Conservation (phyloP, 805 yeast genomes). For the Starmerella etchellsii region DNA sequence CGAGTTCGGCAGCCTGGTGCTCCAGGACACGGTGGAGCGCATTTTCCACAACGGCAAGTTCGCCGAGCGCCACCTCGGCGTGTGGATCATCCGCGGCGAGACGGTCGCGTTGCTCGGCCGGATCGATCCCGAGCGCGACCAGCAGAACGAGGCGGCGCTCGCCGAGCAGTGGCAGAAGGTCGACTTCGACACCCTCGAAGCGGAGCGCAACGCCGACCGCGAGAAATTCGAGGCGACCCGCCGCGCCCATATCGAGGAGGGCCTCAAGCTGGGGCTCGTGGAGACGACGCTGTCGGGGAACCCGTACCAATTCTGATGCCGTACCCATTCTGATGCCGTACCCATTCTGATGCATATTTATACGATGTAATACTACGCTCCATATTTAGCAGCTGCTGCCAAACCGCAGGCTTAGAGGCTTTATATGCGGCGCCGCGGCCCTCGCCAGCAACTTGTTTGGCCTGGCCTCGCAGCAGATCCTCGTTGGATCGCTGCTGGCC, state of each 20-base stretch:
- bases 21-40: constrained; percentile 84
- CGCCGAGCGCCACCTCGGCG: constrained; percentile 69
- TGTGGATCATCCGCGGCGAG: constrained; percentile 86
- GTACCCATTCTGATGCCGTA: constrained; percentile 14
- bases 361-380: no score
- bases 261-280: constrained; percentile 15
- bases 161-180: constrained; percentile 40
- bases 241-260: constrained; percentile 11
- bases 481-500: no score
- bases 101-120: constrained; percentile 91
- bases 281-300: constrained; percentile 13
- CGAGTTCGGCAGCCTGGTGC: constrained; percentile 78
- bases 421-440: no score
- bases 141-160: constrained; percentile 38
- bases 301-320: constrained; percentile 16
- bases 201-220: constrained; percentile 24
- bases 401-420: no score
- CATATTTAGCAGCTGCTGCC: no score
- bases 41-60: constrained; percentile 42
- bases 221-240: constrained; percentile 16
- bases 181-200: constrained; percentile 49
- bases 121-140: constrained; percentile 78
- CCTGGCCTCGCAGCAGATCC: no score
- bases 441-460: no score
- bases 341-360: constrained; percentile 13